Base-by-base conservation (phyloP, 768 basidiomycete genomes). In the Cyclocybe cylindracea region DNA sequence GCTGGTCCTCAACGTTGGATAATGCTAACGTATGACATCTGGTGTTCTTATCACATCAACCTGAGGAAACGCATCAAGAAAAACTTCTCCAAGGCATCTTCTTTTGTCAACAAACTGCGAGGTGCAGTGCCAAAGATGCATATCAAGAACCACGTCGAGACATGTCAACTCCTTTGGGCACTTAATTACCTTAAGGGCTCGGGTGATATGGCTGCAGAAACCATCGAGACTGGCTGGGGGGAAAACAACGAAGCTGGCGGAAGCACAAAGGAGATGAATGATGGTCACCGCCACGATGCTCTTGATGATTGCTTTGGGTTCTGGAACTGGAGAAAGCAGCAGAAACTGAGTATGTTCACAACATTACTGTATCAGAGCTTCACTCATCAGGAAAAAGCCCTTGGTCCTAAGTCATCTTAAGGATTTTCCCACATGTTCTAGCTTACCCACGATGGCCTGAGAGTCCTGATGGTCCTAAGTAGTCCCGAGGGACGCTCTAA, bases 91-190 rank as follows among this genome's bases (percentile, higher is more conserved):
- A n/a, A 43, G 6, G 37, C 56, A 35, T 40, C 45, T 9, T 16
- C 16, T 0, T 24, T 60, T 19, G 29, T 68, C 24, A 24, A 54
- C 1, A 56, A 50, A 8, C 50, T 65, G 18, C 53, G 44, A 9
- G 66, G 65, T 1, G 58, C 59, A 1, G 60, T 70, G 33, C 67
- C 65, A 0, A 70, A 66, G 43, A 57, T 65, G 58, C 70, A 70
- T n/a, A n/a, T n/a, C n/a, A n/a, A n/a, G n/a, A n/a, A n/a, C n/a
- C 54, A 13, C 38, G 38, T 4, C 44, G 40, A 29, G 34, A 42
- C 34, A 46, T 41, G 56, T 10, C 13, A 29, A 31, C 46, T 42
- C n/a, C 51, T 65, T 44, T 1, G 11, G 6, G 33, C 50, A 11
- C 50, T 66, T 29, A 53, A 53, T 36, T 55, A 54, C 16, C 57